Percentiles rank a stretch among this genome's conserved stretches.
Evolutionary conservation across 2,329 filamentous ascomycete species (phyloP).

Genomic region (Sporothrix pallida): DNA sequence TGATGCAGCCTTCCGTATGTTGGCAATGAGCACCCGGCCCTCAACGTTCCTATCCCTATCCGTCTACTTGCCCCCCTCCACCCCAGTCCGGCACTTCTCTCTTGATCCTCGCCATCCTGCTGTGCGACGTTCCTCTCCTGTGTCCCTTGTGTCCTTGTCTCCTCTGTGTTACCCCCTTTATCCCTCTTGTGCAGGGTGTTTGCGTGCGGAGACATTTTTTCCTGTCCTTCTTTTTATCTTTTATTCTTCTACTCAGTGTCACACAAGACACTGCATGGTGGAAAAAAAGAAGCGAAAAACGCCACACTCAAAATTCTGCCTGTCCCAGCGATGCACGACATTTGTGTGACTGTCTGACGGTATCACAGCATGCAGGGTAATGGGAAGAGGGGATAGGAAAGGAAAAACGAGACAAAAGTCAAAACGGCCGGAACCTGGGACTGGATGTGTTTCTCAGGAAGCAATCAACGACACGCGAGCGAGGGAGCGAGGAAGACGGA

Average conservation of each 20-base stretch:
- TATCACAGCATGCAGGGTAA: neutral
- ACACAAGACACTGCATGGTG: neutral
- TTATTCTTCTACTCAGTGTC: no score
- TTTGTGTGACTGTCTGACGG: neutral
- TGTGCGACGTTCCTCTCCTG: neutral
- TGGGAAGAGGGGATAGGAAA: neutral
- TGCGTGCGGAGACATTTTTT: constrained; percentile 1
- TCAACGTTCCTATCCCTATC: no score
- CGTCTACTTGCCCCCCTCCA: neutral
- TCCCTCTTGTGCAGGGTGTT: neutral
- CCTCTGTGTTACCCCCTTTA: neutral
- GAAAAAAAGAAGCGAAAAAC: constrained; percentile 16
- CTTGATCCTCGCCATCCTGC: neutral
- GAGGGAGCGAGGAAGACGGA: neutral
- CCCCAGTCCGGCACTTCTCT: neutral
- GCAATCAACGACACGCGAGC: constrained; percentile 22
- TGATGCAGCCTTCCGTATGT: neutral
- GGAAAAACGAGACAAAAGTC: neutral
- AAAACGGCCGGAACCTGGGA: neutral
- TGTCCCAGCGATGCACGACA: constrained; percentile 15
- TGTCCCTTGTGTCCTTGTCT: neutral
- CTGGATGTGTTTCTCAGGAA: neutral
- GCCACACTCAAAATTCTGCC: constrained; percentile 24
- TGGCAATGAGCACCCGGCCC: neutral
- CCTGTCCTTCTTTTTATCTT: neutral